A percentile compares a stretch with the other conserved stretches of the same genome.
Evolutionary conservation across 139 green algal species (phyloP).

Genomic region (Monoraphidium neglectum): DNA sequence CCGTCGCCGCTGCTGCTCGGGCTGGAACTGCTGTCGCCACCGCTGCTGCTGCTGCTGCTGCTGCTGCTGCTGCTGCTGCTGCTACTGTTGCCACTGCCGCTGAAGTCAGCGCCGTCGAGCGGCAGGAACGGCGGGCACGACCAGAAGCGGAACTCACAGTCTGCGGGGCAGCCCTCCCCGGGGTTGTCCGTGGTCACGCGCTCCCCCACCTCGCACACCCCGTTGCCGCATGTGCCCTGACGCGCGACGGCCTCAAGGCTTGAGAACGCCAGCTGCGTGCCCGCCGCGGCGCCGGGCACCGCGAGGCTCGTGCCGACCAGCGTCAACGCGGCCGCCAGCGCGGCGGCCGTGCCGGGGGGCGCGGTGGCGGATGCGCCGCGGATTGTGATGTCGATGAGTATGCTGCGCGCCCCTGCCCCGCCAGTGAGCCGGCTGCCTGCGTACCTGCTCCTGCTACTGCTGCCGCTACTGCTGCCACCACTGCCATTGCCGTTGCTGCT

Average conservation of each 20-base stretch:
- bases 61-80: no score
- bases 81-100: no score
- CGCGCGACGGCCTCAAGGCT: constrained; percentile 14
- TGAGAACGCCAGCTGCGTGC: background rate
- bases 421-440: background rate
- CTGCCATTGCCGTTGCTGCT: background rate
- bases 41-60: no score
- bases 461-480: constrained; percentile 1
- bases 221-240: constrained; percentile 51
- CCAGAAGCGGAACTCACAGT: constrained; percentile 47
- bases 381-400: background rate
- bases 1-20: constrained; percentile 11
- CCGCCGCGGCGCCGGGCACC: background rate
- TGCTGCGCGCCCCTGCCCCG: background rate
- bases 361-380: background rate
- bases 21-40: no score
- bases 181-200: constrained; percentile 20
- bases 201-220: constrained; percentile 58
- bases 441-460: background rate
- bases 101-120: no score
- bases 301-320: background rate
- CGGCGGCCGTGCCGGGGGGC: constrained; percentile 1
- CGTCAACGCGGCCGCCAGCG: background rate
- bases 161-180: constrained; percentile 43
- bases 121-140: constrained; percentile 35